Evolutionary conservation across 2,329 filamentous ascomycete genomes (phyloP), one percentile per base, ranked within the genome.

Genomic region (Ophiostoma perfectum): DNA sequence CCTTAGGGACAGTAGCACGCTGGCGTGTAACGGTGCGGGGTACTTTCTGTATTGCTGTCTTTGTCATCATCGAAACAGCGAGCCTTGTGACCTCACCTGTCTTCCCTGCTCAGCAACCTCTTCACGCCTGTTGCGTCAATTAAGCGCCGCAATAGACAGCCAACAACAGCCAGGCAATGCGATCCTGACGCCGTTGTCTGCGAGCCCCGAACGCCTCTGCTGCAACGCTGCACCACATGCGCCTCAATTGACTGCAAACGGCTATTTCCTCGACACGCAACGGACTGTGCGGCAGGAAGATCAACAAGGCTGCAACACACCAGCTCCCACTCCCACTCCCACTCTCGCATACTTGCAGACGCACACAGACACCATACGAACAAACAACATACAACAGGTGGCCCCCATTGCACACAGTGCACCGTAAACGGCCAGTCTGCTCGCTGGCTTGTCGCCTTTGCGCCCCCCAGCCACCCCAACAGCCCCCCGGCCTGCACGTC

Each of bases 401-500:
- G 55, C 55, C 55, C 49, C 55, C 27, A 39, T 38, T 12, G 5
- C 27, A 60, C 55, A 39, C 55, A 39, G 55, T 60, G 27, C 27
- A 6, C 12, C 11, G n/a, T 60, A 39, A 55, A 36, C 49, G 49
- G n/a, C 49, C 49, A 55, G 27, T 55, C 8, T 4, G 18, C n/a
- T 55, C 14, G 49, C 27, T 11, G 18, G 8, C 8, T 9, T 36
- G 49, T 9, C 55, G 55, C 27, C 9, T 60, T 12, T 55, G 27
- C 55, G 27, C 27, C 55, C 55, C 52, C 27, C 55, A 60, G 38
- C 27, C 27, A 27, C 55, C 55, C 55, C 55, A 60, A 60, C 55
- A 55, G 49, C 49, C 49, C 49, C 49, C 49, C 18, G 12, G 7
- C n/a, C 45, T 55, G 49, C 49, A 55, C 18, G 49, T 55, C 27